A percentile compares a stretch with the other conserved stretches of the same genome.
These are phyloP conservation scores for Penicillium samsonianum DNA, from an alignment of 495 filamentous ascomycete species.

Conservation along the genomic window DNA sequence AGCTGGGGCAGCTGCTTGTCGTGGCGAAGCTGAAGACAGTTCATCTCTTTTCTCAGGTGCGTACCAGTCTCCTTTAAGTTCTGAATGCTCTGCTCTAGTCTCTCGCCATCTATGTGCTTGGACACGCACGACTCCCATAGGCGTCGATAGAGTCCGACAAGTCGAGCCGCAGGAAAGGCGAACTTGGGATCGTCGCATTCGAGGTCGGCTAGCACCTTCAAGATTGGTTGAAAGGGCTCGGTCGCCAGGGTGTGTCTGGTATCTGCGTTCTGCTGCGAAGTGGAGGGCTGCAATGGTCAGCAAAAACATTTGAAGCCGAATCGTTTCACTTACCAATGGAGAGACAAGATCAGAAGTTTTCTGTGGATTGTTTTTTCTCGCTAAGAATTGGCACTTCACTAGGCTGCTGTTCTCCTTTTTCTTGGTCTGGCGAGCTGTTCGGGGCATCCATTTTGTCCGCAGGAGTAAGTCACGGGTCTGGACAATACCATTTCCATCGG, in stretches of 20 bases:
- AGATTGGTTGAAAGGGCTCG: neutral
- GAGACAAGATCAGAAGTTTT: neutral
- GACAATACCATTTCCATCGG: no score
- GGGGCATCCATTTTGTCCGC: neutral
- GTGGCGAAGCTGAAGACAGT: constrained; percentile 10
- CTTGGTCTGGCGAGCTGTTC: neutral
- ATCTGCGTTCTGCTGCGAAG: neutral
- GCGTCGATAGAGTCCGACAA: no score
- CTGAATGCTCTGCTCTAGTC: neutral
- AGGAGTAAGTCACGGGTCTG: no score
- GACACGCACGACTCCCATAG: constrained; percentile 11
- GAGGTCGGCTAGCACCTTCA: constrained; percentile 3
- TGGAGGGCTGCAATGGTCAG: neutral
- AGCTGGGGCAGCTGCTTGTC: constrained; percentile 13
- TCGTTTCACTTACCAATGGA: constrained; percentile 6
- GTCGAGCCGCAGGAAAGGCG: neutral
- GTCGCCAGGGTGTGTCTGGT: neutral
- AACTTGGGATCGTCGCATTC: constrained; percentile 2
- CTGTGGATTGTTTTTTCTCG: neutral
- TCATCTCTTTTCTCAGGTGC: constrained; percentile 9
- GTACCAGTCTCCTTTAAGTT: constrained; percentile 3
- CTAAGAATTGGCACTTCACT: neutral
- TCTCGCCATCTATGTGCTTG: constrained; percentile 13
- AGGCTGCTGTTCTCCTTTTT: constrained; percentile 6
- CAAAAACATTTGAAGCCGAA: neutral